Evolutionary conservation across 1,139 yeast species (phyloP), one percentile per base, ranked within the genome.

Genomic region (Hansenula lynferdii): DNA sequence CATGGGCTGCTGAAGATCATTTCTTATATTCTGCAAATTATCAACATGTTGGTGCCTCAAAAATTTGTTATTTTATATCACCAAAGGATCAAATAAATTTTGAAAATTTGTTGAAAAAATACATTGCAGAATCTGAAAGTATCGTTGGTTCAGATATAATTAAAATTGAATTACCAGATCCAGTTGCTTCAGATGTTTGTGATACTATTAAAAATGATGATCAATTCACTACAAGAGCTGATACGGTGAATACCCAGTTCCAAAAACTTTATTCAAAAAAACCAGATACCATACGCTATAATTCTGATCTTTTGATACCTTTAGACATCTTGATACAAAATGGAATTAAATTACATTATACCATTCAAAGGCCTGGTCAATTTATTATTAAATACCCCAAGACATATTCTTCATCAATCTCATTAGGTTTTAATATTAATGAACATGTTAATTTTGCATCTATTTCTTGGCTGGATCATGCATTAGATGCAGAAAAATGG

Each of bases 1-100:
- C 82, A 48, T 89, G 95, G 95, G 70, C 69, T 39, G 65, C 75
- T 39, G 94, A 84, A 52, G 96, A 86, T 50, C 92, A 83, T 49
- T 80, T 79, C 56, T 65, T 89, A 1, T 84, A 83, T 43, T 64
- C 75, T 9, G 67, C 77, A 21, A 82, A 81, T 54, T 85, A 75
- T 50, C 85, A 79, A 45, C 85, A 83, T 49, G 60, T 74, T 39
- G 95, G 95, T 8, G 81, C 80, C 5, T 62, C 73, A 20, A 81
- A 79, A 53, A 64, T 81, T n/a, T 85, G 95, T 95, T 85, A 82
- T 51, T 77, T 87, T 32, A 73, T 89, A 16, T 82, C 92, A 0
- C 87, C 85, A n/a, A 66, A 67, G 46, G 79, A 78, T 40, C 77
- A 80, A 37, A 75, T 65, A 8, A 72, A 72, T 43, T 85, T 81